phyloP scores from a whole-genome alignment of 495 filamentous ascomycete species.

The Pyronema omphalodes region DNA sequence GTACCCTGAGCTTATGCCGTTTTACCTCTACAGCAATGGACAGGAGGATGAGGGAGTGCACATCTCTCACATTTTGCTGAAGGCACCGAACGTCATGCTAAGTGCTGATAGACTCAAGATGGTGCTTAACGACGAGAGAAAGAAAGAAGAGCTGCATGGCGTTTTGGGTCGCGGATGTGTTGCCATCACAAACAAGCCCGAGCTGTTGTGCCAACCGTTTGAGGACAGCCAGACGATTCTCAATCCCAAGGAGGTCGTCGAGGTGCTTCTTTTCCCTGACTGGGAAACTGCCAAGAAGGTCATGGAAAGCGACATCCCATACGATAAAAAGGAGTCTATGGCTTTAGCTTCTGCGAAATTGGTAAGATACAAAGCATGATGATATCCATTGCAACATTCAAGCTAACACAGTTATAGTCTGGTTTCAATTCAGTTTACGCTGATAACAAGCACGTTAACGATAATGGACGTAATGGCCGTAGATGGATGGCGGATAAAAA shows the following conservation, averaged over 20 bases:
- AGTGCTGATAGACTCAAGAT: neutral
- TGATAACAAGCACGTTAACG: neutral
- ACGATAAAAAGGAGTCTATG: too few relatives aligned
- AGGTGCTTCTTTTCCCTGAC: too few relatives aligned
- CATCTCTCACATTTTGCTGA: conserved; percentile 28
- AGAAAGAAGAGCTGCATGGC: neutral
- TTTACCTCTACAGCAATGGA: conserved; percentile 30
- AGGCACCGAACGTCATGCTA: conserved; percentile 15
- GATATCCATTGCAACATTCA: neutral
- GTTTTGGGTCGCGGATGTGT: neutral
- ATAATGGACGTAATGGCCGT: neutral
- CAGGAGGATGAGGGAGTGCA: conserved; percentile 12
- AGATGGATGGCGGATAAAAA: neutral
- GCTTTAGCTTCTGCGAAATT: neutral
- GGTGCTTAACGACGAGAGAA: neutral
- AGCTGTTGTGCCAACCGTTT: neutral
- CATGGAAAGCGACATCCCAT: too few relatives aligned
- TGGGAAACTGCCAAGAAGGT: too few relatives aligned
- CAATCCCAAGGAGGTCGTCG: neutral
- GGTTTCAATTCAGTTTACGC: neutral
- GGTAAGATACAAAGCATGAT: neutral
- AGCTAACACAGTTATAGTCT: neutral
- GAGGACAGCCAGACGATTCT: neutral
- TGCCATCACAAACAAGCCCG: neutral
- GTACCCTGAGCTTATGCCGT: conserved; percentile 27